phyloP scores from a whole-genome alignment of 352 stramenopile genomes.

The Pythium oligandrum region DNA sequence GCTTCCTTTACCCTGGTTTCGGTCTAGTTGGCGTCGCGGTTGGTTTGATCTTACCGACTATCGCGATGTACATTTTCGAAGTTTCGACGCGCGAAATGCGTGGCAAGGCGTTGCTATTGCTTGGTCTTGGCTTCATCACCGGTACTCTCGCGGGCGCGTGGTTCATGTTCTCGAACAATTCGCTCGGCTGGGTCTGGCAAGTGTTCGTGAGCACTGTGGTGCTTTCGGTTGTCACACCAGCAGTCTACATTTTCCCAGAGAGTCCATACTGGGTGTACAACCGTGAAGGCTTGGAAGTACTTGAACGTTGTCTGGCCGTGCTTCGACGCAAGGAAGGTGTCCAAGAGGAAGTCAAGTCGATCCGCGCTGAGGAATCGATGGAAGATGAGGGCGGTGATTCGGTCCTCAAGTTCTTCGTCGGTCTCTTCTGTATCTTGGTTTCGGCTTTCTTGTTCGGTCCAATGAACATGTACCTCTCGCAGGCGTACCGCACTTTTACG shows the following conservation, averaged over 20 bases:
- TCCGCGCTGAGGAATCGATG: slow-evolving; percentile 63
- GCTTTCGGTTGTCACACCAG: slow-evolving; percentile 72
- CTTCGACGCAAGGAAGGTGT: slow-evolving; percentile 75
- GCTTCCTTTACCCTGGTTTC: slow-evolving; percentile 61
- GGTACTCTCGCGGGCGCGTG: slow-evolving; percentile 57
- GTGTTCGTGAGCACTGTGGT: slow-evolving; percentile 77
- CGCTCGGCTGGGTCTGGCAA: slow-evolving; percentile 82
- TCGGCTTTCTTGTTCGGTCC: slow-evolving; percentile 55
- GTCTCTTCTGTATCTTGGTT: slow-evolving; percentile 63
- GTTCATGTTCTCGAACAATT: slow-evolving; percentile 66
- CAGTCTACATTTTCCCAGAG: slow-evolving; percentile 83
- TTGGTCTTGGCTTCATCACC: slow-evolving; percentile 65
- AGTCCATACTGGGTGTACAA: slow-evolving; percentile 84
- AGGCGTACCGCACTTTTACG: slow-evolving; percentile 51
- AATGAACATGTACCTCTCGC: slow-evolving; percentile 75
- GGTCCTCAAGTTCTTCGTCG: slow-evolving; percentile 64
- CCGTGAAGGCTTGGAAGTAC: slow-evolving; percentile 67
- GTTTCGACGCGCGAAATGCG: slow-evolving; percentile 83
- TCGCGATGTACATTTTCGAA: slow-evolving; percentile 85
- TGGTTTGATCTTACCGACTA: slow-evolving; percentile 63
- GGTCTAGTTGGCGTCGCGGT: slow-evolving; percentile 49
- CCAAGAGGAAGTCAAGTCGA: slow-evolving; percentile 65
- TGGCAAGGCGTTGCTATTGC: slow-evolving; percentile 68
- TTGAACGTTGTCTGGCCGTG: slow-evolving; percentile 63
- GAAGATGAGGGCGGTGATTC: slow-evolving; percentile 26